A percentile compares a stretch with the other conserved stretches of the same genome.
These are phyloP conservation scores for Galeopsis tetrahit DNA, from an alignment of 257 asterid genomes.

Conservation along the genomic window DNA sequence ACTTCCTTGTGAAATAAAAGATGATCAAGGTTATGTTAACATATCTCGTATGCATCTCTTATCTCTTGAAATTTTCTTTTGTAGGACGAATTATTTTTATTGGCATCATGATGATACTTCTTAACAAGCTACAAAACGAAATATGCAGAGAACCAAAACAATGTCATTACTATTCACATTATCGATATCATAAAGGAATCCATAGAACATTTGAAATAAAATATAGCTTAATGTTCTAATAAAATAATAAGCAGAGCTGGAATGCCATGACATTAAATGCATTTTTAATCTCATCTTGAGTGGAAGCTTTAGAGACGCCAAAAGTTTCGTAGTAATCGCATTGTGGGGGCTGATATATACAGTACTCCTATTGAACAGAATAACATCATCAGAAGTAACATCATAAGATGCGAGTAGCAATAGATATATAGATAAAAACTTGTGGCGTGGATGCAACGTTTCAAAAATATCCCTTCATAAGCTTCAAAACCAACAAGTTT, in stretches of 20 bases:
- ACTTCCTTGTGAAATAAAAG: too few relatives aligned
- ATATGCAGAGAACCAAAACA: conserved; percentile 17
- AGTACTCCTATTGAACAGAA: conserved; percentile 51
- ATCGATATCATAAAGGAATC: conserved; percentile 12
- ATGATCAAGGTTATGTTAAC: too few relatives aligned
- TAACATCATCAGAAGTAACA: conserved; percentile 26
- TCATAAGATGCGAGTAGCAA: conserved; percentile 7
- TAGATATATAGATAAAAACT: too few relatives aligned
- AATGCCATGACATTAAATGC: conserved; percentile 21
- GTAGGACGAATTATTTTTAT: conserved; percentile 78
- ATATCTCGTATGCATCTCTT: too few relatives aligned
- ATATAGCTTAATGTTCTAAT: conserved; percentile 3
- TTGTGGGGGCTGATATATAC: conserved; percentile 42
- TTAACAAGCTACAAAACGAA: conserved; percentile 75
- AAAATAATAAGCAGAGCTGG: conserved; percentile 18
- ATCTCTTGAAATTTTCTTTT: conserved; percentile 91
- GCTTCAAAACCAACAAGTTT: conserved; percentile 42
- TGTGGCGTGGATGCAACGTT: conserved; percentile 76
- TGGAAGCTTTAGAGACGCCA: conserved; percentile 73
- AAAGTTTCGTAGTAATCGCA: conserved; percentile 78
- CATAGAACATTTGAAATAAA: conserved; percentile 3
- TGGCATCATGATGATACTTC: conserved; percentile 95
- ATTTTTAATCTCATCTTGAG: conserved; percentile 75
- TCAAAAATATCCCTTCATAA: conserved; percentile 39
- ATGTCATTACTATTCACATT: conserved; percentile 21